phyloP scores from a whole-genome alignment of 1,284 basidiomycete genomes.

The Coniferiporia weirii region DNA sequence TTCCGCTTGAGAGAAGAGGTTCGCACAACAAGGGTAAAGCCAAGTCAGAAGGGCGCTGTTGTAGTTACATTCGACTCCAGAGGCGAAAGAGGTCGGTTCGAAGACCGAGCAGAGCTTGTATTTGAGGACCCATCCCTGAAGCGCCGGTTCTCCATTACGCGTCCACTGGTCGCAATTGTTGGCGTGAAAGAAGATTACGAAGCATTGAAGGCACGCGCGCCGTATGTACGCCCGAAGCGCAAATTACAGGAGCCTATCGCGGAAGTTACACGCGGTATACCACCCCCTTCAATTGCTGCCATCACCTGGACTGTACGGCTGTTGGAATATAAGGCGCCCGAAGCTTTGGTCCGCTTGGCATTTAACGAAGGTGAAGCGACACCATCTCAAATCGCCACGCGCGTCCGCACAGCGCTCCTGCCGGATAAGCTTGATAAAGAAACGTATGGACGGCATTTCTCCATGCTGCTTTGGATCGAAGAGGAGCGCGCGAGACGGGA shows the following conservation, averaged over 20 bases:
- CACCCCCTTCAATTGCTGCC: slow-evolving; percentile 27
- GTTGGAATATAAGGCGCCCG: not conserved
- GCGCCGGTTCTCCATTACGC: slow-evolving; percentile 36
- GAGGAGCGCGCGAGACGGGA: slow-evolving; percentile 42
- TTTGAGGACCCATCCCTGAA: slow-evolving; percentile 28
- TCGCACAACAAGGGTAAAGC: not conserved
- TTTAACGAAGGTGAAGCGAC: not conserved
- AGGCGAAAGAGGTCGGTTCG: slow-evolving; percentile 30
- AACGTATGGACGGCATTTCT: slow-evolving; percentile 38
- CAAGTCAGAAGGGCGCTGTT: slow-evolving; percentile 12
- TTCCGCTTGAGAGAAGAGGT: slow-evolving; percentile 22
- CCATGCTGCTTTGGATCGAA: slow-evolving; percentile 40
- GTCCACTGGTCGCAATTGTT: slow-evolving; percentile 35
- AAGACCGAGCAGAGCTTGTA: slow-evolving; percentile 34
- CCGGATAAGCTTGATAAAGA: slow-evolving; percentile 29
- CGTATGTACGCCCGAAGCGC: slow-evolving; percentile 31
- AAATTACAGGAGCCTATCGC: slow-evolving; percentile 23
- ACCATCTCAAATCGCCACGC: slow-evolving; percentile 22
- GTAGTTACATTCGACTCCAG: slow-evolving; percentile 28
- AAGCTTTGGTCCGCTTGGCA: not conserved
- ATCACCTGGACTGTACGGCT: slow-evolving; percentile 1
- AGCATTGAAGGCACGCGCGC: slow-evolving; percentile 32
- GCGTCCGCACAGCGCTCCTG: slow-evolving; percentile 30
- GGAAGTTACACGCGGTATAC: slow-evolving; percentile 29
- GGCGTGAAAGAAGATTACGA: slow-evolving; percentile 38